Percentiles rank a stretch among this genome's conserved stretches.
phyloP scores from a whole-genome alignment of 2,329 filamentous ascomycete species.

The Talaromyces albobiverticillius region DNA sequence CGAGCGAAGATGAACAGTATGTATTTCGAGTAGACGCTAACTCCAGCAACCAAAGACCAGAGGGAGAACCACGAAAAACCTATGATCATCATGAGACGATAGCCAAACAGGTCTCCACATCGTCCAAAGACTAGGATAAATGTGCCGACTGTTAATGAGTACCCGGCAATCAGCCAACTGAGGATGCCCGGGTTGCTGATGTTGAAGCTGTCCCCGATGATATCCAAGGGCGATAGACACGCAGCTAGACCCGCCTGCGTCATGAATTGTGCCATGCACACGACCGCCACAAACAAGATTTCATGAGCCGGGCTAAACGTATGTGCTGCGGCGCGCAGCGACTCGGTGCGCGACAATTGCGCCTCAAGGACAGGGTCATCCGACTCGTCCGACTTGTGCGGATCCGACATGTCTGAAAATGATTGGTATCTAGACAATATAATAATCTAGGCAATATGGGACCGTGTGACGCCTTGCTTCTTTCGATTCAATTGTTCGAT shows the following conservation, averaged over 20 bases:
- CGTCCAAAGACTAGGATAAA: slow-evolving; percentile 40
- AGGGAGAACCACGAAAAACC: slow-evolving; percentile 35
- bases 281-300: slow-evolving; percentile 30
- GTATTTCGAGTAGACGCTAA: slow-evolving; percentile 40
- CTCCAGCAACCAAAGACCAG: slow-evolving; percentile 36
- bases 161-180: slow-evolving; percentile 58
- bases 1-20: slow-evolving; percentile 52
- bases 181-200: slow-evolving; percentile 45
- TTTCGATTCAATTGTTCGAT: neutral
- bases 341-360: slow-evolving; percentile 12
- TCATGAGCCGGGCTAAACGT: slow-evolving; percentile 22
- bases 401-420: neutral
- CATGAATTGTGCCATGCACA: slow-evolving; percentile 41
- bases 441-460: neutral
- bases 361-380: slow-evolving; percentile 6
- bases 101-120: slow-evolving; percentile 37
- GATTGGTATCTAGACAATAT: neutral
- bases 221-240: slow-evolving; percentile 47
- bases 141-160: slow-evolving; percentile 46
- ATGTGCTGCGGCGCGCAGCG: slow-evolving; percentile 5
- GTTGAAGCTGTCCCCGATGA: slow-evolving; percentile 49
- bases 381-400: neutral
- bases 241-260: slow-evolving; percentile 50
- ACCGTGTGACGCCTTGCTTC: neutral
- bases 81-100: slow-evolving; percentile 33